Evolutionary conservation across 306 rosid species (phyloP), one percentile per base, ranked within the genome.

Genomic region (Ziziphus jujuba): DNA sequence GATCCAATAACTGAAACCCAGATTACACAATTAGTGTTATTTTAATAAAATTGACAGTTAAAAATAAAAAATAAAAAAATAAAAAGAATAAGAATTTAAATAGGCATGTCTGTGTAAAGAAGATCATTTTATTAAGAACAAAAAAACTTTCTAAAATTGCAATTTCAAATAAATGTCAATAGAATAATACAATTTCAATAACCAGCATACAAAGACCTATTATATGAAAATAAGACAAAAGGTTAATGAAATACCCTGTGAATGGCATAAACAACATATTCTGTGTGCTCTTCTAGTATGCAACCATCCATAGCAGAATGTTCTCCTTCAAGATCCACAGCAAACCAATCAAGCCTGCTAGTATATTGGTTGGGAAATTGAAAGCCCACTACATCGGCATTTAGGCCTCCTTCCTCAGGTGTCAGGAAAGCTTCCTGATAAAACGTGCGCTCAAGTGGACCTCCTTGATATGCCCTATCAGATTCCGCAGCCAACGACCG

Each of bases 281-380:
- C 89, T 53, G 92, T 74, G 72, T 93, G 99, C 61, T 87, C 95
- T 82, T 88, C 96, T 50, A 93, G 85, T 80, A 93, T 87, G 6
- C 89, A 92, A 71, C 96, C 95, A 80, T 93, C 99, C 99, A 93
- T 83, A 47, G 99, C 99, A 52, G 99, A 93, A 81, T 93, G 99
- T 56, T 93, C 97, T 17, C 97, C 97, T 82, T 90, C 97, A 61
- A 93, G 99, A 80, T 93, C 99, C 75, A 88, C 97, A 0, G 96
- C 75, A 70, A 93, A 90, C 99, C 97, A 90, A 73, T 93, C 99
- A 78, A 93, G 71, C 88, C 77, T 82, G 81, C 87, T 83, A 12
- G 75, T 72, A 65, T 88, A 90, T 49, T 76, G 90, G 75, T 77
- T 85, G 33, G 87, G 91, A 74, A 87, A 77, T 59, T 81, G 77